Percentiles rank a stretch among this genome's conserved stretches.
Conservation (phyloP, 192 early-diverging fungal species). For the Haplosporangium gracile region DNA sequence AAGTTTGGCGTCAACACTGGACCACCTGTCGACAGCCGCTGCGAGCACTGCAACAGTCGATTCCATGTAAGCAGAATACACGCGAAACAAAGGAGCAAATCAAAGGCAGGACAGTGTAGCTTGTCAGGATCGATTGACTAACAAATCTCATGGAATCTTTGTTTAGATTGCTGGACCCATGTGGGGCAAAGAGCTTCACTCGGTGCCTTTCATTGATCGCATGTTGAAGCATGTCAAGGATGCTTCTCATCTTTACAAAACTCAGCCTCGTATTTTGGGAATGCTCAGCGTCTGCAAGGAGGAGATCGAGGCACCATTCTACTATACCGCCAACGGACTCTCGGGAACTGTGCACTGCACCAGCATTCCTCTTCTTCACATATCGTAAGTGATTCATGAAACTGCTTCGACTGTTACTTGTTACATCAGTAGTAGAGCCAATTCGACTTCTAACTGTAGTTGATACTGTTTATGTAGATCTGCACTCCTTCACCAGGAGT, state of each 20-base stretch:
- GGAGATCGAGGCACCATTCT: constrained; percentile 82
- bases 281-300: constrained; percentile 87
- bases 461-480: constrained; percentile 66
- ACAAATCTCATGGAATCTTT: not conserved
- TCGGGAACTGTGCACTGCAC: constrained; percentile 79
- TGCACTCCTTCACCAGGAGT: constrained; percentile 92
- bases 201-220: constrained; percentile 82
- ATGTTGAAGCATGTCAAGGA: constrained; percentile 84
- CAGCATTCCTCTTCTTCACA: constrained; percentile 69
- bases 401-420: not conserved
- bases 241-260: constrained; percentile 75
- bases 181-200: constrained; percentile 88
- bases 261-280: constrained; percentile 89
- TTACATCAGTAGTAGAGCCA: not conserved
- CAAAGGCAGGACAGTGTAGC: no score
- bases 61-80: constrained; percentile 69
- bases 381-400: constrained; percentile 19
- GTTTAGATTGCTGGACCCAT: constrained; percentile 91
- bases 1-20: constrained; percentile 76
- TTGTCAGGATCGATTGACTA: no score
- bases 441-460: not conserved
- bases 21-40: constrained; percentile 70
- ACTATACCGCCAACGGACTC: constrained; percentile 80
- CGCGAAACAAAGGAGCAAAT: not conserved
- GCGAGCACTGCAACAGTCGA: constrained; percentile 80